Base-by-base conservation (phyloP, 805 yeast genomes). In the Scheffersomyces amazonensis region DNA sequence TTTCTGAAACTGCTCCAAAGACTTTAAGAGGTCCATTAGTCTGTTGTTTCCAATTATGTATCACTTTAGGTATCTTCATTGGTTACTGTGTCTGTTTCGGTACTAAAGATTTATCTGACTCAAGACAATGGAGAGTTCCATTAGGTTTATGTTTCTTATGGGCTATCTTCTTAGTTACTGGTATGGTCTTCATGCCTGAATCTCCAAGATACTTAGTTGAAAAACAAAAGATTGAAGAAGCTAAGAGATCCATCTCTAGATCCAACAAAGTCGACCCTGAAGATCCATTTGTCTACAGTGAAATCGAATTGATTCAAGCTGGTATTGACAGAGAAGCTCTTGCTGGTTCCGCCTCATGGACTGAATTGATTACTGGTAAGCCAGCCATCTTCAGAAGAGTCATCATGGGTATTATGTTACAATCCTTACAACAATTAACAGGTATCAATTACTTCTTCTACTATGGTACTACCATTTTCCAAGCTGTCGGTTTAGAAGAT, bases 1-100 rank as follows among this genome's bases (percentile, higher is more conserved):
- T 81, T 51, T 73, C 83, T 19, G 90, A 83, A 59, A 72, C 81
- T 42, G 65, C 88, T 40, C 90, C 90, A 54, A 81, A 79, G 50
- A 77, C 74, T 41, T 64, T 81, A 25, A 77, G 90, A 76, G 87
- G 87, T 59, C 70, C 84, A 24, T 68, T 82, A 41, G 87, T 83
- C 34, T 76, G 82, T 28, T 75, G 79, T 49, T 83, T 73, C 70
- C 88, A 83, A 64, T 69, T 83, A 58, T 77, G 76, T 75, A 75
- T 81, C 47, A 81, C 88, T 33, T 63, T 76, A 34, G 89, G 88
- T 68, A 82, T 82, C 50, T 77, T 82, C 58, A 56, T 81, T 38
- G 88, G 87, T 52, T 80, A 80, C 66, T 73, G 84, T 62, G 69
- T 79, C 28, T 78, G 76, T 37, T 82, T 69, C 56, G 87, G 82